Evolutionary conservation across 2,329 filamentous ascomycete species (phyloP), one percentile per base, ranked within the genome.

Genomic region (Ophiostoma sp.): DNA sequence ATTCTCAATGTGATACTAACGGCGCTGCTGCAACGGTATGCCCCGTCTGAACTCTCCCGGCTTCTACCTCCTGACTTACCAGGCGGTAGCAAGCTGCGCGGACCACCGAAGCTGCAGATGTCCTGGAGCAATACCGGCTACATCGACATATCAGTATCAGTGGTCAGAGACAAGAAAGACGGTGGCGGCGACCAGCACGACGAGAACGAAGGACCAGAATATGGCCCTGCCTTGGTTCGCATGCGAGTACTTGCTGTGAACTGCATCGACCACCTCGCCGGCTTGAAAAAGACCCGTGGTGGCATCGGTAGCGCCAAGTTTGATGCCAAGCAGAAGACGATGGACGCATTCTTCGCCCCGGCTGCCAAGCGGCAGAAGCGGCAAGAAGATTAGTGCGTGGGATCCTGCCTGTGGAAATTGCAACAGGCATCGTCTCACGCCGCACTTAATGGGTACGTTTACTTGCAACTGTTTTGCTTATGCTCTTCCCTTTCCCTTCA

Each of bases 251-350:
- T 85, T 63, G 80, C 80, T 5, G 82, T 92, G 71, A 94, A 97
- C 75, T 85, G 84, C 70, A 83, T 85, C 70, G 83, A 86, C 4
- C 93, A 97, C 77, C 83, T 97, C 2, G 78, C 81, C 62, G 87
- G 88, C 41, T 80, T 97, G 69, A 93, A 89, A 76, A 90, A 92
- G 77, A 94, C 92, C 8, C 82, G 89, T 38, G 91, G 92, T 42
- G 93, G 93, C 3, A 90, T 97, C 68, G 92, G 92, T 67, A 95
- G 89, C 73, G 84, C 90, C 52, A 83, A 84, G 68, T 88, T 91
- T 75, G 93, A 97, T 76, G 82, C 85, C 11, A 87, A 83, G 64
- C 93, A 97, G 77, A 88, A 84, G 74, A 92, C 85, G 18, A 84
- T 97, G 73, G 87, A 91, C 63, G 84, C 84, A 0, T 97, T 95